Percentiles rank a stretch among this genome's conserved stretches.
These are phyloP conservation scores for Aspergillus ibericus DNA, from an alignment of 2,329 filamentous ascomycete genomes.

Conservation along the genomic window DNA sequence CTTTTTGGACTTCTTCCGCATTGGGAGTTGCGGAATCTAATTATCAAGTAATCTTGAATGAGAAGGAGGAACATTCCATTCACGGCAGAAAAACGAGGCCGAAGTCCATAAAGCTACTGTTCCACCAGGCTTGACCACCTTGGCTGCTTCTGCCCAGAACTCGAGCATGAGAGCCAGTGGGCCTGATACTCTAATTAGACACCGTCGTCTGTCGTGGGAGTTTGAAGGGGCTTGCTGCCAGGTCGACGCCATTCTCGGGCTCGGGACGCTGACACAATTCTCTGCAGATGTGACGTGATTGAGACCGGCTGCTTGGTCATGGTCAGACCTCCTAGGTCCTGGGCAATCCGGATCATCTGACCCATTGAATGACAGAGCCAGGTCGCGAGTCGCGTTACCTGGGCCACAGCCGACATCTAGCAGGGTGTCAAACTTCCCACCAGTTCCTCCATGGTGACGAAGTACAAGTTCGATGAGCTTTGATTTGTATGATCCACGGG, in stretches of 20 bases:
- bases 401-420: constrained; percentile 61
- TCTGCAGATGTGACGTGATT: constrained; percentile 48
- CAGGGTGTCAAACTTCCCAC: constrained; percentile 45
- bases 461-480: constrained; percentile 51
- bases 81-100: neutral
- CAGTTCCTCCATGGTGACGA: constrained; percentile 48
- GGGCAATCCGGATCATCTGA: constrained; percentile 55
- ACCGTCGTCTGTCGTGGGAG: neutral
- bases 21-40: constrained; percentile 40
- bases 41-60: neutral
- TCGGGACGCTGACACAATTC: constrained; percentile 14
- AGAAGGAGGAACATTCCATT: neutral
- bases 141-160: constrained; percentile 4
- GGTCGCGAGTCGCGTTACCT: constrained; percentile 49
- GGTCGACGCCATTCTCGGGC: neutral
- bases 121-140: constrained; percentile 6
- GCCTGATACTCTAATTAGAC: neutral
- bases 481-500: constrained; percentile 50
- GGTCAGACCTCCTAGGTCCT: constrained; percentile 33
- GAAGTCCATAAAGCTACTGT: constrained; percentile 12
- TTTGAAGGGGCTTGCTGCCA: neutral
- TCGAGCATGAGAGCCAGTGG: constrained; percentile 14
- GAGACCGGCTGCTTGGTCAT: constrained; percentile 33
- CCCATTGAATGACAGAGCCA: constrained; percentile 51
- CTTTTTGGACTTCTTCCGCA: constrained; percentile 42